phyloP scores from a whole-genome alignment of 768 basidiomycete genomes.

The Rhizopogon vinicolor region DNA sequence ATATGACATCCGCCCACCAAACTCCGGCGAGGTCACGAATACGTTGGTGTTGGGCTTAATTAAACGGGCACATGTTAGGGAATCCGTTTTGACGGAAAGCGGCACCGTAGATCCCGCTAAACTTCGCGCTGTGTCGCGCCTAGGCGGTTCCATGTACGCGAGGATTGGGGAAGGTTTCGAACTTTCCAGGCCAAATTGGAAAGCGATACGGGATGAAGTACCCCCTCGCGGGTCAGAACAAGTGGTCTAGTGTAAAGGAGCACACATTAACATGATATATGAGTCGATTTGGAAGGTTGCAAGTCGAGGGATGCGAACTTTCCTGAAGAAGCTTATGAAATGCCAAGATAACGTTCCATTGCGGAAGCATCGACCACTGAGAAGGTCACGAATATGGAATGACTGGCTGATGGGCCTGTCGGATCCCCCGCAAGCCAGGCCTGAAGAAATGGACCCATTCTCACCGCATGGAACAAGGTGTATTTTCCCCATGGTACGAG shows the following conservation, averaged over 20 bases:
- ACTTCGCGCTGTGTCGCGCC: conserved; percentile 44
- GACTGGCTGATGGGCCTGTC: background rate
- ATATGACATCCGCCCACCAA: conserved; percentile 41
- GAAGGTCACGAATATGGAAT: background rate
- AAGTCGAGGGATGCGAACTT: background rate
- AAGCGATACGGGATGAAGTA: conserved; percentile 12
- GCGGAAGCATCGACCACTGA: background rate
- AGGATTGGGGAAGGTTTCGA: conserved; percentile 44
- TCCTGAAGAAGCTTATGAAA: background rate
- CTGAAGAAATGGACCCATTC: too few relatives aligned
- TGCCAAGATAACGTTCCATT: background rate
- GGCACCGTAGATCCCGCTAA: conserved; percentile 41
- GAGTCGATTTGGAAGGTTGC: conserved; percentile 1
- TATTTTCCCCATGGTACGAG: conserved; percentile 1
- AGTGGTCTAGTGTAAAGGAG: background rate
- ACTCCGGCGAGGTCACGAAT: conserved; percentile 32
- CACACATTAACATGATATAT: background rate
- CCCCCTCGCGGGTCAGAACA: background rate
- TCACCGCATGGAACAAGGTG: background rate
- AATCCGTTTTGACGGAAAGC: conserved; percentile 42
- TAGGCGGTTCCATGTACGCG: conserved; percentile 54
- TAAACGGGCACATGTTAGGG: conserved; percentile 47
- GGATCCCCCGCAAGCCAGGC: too few relatives aligned
- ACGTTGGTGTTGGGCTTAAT: conserved; percentile 51
- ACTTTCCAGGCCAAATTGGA: conserved; percentile 37